Evolutionary conservation across 441 rosid species (phyloP).

Genomic region (Eruca vesicaria): DNA sequence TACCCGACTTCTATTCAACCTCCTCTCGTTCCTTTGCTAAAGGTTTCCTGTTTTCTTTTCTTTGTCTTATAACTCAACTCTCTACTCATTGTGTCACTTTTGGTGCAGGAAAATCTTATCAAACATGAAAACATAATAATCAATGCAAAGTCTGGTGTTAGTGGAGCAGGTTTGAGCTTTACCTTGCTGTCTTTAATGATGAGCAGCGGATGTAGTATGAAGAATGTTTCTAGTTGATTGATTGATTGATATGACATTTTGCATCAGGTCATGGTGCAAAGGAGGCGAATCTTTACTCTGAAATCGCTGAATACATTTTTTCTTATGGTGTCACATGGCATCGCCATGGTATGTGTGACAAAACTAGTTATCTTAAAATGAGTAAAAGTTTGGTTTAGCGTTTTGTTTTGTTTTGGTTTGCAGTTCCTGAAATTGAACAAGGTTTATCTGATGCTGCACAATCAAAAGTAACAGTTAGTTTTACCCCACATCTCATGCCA

Average conservation of each 20-base stretch:
- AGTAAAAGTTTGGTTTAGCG: not conserved
- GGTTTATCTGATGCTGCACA: conserved; percentile 75
- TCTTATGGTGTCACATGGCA: conserved; percentile 90
- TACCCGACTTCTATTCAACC: conserved; percentile 95
- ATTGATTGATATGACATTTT: conserved; percentile 27
- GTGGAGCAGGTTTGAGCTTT: conserved; percentile 82
- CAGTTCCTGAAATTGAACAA: conserved; percentile 98
- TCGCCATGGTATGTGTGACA: conserved; percentile 65
- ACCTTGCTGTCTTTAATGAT: not conserved
- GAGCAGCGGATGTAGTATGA: conserved; percentile 21
- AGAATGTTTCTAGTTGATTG: conserved; percentile 20
- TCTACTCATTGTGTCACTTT: not conserved
- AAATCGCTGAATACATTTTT: conserved; percentile 87
- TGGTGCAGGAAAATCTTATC: conserved; percentile 71
- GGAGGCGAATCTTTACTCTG: conserved; percentile 82
- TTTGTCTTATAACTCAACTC: not conserved
- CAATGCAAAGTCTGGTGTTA: conserved; percentile 94
- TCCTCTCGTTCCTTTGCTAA: conserved; percentile 81
- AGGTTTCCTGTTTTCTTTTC: conserved; percentile 45
- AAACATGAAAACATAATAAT: conserved; percentile 60
- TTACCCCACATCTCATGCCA: conserved; percentile 98
- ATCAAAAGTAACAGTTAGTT: conserved; percentile 84
- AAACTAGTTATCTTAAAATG: not conserved
- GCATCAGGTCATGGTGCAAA: conserved; percentile 94
- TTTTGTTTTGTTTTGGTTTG: not conserved